A percentile compares a stretch with the other conserved stretches of the same genome.
phyloP scores from a whole-genome alignment of 2,329 filamentous ascomycete genomes.

The Paramyrothecium sp. region DNA sequence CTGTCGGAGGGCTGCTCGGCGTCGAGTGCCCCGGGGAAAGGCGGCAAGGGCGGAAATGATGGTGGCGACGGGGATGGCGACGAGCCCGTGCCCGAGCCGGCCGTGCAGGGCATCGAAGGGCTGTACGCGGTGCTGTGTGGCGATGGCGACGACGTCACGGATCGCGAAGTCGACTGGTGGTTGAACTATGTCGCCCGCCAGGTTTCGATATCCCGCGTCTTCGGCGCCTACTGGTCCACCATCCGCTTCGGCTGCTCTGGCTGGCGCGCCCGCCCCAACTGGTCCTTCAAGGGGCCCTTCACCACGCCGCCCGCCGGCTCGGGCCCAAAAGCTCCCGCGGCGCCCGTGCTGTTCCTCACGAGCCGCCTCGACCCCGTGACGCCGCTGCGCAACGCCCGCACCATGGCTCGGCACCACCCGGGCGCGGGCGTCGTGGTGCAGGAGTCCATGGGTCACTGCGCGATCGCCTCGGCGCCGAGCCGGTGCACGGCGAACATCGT shows the following conservation, averaged over 20 bases:
- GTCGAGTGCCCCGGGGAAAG: background rate
- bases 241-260: constrained; percentile 38
- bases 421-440: constrained; percentile 26
- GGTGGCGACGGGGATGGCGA: constrained; percentile 14
- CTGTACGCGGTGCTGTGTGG: constrained; percentile 27
- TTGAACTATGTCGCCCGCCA: constrained; percentile 25
- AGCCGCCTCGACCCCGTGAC: constrained; percentile 45
- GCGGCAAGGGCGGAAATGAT: too few species aligned
- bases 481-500: constrained; percentile 16
- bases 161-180: constrained; percentile 21
- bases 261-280: constrained; percentile 34
- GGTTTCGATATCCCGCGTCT: constrained; percentile 21
- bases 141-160: constrained; percentile 27
- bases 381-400: constrained; percentile 34
- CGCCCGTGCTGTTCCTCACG: constrained; percentile 42
- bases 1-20: constrained; percentile 9
- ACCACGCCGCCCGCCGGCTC: constrained; percentile 21
- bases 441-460: constrained; percentile 26
- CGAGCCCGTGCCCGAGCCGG: background rate
- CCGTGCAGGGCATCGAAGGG: constrained; percentile 14
- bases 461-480: constrained; percentile 9
- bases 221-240: constrained; percentile 30
- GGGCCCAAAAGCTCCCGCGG: constrained; percentile 29
- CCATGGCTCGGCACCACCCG: constrained; percentile 22
- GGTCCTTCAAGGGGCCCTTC: constrained; percentile 37